These are phyloP conservation scores for Malus hybrid DNA, from an alignment of 331 rosid species.

Conservation along the genomic window DNA sequence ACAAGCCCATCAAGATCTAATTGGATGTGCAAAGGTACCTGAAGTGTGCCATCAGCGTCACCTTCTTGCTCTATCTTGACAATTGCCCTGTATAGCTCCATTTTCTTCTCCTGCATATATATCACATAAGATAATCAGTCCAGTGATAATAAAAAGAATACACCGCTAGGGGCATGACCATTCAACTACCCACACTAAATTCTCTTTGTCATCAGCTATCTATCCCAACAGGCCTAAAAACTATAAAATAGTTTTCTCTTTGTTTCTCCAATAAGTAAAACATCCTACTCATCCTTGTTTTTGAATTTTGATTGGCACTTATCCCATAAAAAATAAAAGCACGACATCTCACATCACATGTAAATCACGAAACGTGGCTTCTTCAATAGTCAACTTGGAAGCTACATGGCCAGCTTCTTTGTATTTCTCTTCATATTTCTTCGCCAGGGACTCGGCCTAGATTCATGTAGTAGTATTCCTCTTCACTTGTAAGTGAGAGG, in stretches of 20 bases:
- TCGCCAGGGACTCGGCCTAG: conserved; percentile 74
- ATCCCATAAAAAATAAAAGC: not conserved
- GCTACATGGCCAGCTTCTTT: conserved; percentile 92
- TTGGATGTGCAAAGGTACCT: too few relatives aligned
- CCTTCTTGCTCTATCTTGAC: conserved; percentile 82
- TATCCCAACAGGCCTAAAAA: not conserved
- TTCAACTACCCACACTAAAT: not conserved
- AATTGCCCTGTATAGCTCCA: conserved; percentile 85
- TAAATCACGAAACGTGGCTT: conserved; percentile 83
- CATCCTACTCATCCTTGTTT: not conserved
- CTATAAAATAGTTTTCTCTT: not conserved
- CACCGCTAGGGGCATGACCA: not conserved
- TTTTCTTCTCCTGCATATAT: conserved; percentile 66
- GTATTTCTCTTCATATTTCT: conserved; percentile 87
- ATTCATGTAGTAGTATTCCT: not conserved
- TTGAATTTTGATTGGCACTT: not conserved
- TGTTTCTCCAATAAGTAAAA: conserved; percentile 3
- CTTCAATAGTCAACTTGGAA: conserved; percentile 83
- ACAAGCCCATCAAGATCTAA: too few relatives aligned
- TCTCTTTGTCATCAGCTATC: too few relatives aligned
- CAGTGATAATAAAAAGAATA: not conserved
- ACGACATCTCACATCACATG: not conserved
- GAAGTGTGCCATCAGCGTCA: too few relatives aligned
- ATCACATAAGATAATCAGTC: not conserved
- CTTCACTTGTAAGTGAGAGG: too few relatives aligned